Evolutionary conservation across 768 basidiomycete genomes (phyloP).

Genomic region (Russula earlei): DNA sequence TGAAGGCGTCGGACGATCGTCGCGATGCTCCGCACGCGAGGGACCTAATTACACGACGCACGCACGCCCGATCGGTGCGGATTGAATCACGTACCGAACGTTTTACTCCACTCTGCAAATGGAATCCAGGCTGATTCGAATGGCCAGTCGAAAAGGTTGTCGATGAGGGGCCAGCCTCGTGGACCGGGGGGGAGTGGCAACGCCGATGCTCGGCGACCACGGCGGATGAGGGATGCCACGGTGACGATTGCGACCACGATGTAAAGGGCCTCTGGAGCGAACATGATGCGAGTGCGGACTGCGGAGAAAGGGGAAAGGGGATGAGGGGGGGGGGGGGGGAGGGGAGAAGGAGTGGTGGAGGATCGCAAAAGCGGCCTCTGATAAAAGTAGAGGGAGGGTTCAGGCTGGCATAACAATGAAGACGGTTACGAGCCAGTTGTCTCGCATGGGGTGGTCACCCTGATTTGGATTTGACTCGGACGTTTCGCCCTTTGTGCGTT

Average conservation of each 20-base stretch:
- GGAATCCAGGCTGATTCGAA: conserved; percentile 15
- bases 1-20: neutral
- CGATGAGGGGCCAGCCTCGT: conserved; percentile 16
- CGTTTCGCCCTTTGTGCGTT: neutral
- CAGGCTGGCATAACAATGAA: conserved; percentile 10
- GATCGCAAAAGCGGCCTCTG: neutral
- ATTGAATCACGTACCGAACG: conserved; percentile 14
- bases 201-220: conserved; percentile 6
- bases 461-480: conserved; percentile 3
- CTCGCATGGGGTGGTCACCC: neutral
- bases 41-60: too few relatives aligned
- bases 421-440: neutral
- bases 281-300: neutral
- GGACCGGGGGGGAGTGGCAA: conserved; percentile 19
- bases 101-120: conserved; percentile 16
- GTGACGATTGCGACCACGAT: conserved; percentile 9
- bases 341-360: neutral
- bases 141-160: conserved; percentile 17
- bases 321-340: too few relatives aligned
- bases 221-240: conserved; percentile 6
- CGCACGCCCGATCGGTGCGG: neutral
- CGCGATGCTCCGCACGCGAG: neutral
- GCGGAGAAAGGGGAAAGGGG: neutral
- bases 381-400: conserved; percentile 5
- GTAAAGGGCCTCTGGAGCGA: conserved; percentile 9